A percentile compares a stretch with the other conserved stretches of the same genome.
Conservation (phyloP, 116 monocot genomes). For the Phalaenopsis hybrid region DNA sequence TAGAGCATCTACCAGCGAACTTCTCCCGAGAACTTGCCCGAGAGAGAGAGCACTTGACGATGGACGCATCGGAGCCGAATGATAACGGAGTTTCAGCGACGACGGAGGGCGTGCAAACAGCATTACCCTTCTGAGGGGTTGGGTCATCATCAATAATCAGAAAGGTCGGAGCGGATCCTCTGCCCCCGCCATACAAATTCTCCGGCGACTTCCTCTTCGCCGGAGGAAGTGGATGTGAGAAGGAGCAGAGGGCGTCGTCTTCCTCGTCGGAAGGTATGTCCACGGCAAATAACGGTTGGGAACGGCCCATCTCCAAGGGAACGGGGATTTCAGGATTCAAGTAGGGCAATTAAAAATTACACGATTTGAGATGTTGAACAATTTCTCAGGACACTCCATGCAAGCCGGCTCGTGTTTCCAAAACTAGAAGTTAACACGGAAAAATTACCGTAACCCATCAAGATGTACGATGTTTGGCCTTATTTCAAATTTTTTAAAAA, state of each 20-base stretch:
- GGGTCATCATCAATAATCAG: slow-evolving; percentile 8
- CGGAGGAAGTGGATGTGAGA: background rate
- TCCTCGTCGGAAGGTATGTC: slow-evolving; percentile 4
- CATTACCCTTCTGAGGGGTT: slow-evolving; percentile 10
- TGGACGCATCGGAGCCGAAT: slow-evolving; percentile 4
- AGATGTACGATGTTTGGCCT: too few relatives aligned
- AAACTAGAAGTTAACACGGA: too few relatives aligned
- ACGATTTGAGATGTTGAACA: too few relatives aligned
- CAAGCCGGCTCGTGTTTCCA: too few relatives aligned
- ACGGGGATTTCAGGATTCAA: background rate
- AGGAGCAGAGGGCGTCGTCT: background rate
- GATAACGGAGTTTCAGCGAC: slow-evolving; percentile 10
- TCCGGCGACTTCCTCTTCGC: background rate
- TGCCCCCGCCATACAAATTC: background rate
- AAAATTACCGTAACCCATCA: too few relatives aligned
- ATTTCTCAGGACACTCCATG: too few relatives aligned
- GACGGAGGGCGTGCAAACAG: background rate
- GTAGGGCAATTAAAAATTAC: too few relatives aligned
- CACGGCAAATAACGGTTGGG: background rate
- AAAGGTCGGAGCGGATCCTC: background rate
- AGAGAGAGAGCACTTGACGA: slow-evolving; percentile 11
- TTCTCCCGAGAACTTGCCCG: slow-evolving; percentile 5
- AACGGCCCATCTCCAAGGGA: background rate
- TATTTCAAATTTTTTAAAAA: too few relatives aligned
- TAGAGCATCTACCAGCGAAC: slow-evolving; percentile 10